These are phyloP conservation scores for Agapanthus africanus DNA, from an alignment of 106 monocot species.

Conservation along the genomic window DNA sequence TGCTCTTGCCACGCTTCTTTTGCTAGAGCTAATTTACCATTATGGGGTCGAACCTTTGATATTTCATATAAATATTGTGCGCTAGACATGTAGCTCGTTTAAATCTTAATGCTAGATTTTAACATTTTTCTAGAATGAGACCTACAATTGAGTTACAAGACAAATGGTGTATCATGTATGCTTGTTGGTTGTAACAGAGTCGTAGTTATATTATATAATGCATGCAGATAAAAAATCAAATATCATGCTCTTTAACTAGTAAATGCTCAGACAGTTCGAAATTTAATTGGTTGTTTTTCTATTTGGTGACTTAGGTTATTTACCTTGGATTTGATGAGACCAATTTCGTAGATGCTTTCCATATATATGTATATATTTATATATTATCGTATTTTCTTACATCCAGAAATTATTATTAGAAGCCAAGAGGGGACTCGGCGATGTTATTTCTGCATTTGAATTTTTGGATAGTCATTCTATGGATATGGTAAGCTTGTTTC, in stretches of 20 bases:
- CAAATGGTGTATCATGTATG: background rate
- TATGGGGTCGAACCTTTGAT: background rate
- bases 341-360: background rate
- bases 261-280: background rate
- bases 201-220: background rate
- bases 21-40: background rate
- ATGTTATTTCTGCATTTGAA: slow-evolving; percentile 94
- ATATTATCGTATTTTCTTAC: background rate
- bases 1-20: no score
- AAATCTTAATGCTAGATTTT: background rate
- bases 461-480: slow-evolving; percentile 81
- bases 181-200: background rate
- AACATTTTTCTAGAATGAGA: background rate
- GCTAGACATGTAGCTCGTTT: background rate
- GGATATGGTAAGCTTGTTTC: slow-evolving; percentile 56
- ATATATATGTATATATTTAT: background rate
- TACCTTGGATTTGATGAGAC: background rate
- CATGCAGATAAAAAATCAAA: background rate
- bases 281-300: no score
- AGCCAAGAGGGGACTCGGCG: slow-evolving; percentile 71
- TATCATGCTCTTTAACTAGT: background rate
- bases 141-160: background rate
- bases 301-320: no score
- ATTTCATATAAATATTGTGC: background rate
- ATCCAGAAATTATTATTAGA: slow-evolving; percentile 74